A percentile compares a stretch with the other conserved stretches of the same genome.
These are phyloP conservation scores for Colletotrichum magnum DNA, from an alignment of 2,329 filamentous ascomycete species.

Conservation along the genomic window DNA sequence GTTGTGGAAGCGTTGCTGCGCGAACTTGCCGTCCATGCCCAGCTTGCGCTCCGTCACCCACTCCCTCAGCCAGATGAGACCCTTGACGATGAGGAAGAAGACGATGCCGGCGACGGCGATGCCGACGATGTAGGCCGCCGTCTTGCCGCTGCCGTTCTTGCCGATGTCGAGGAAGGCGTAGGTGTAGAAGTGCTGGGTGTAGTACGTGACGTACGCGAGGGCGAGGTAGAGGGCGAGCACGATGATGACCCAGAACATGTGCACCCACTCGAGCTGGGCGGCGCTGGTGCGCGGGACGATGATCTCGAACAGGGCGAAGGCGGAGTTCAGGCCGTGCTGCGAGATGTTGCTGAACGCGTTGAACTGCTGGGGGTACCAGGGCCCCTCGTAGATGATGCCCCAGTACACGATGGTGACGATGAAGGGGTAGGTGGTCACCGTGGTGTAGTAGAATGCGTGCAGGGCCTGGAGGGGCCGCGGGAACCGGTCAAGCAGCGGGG, in stretches of 20 bases:
- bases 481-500: slow-evolving; percentile 70
- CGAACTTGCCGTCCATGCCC: slow-evolving; percentile 59
- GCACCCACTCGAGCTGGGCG: slow-evolving; percentile 67
- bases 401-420: slow-evolving; percentile 82
- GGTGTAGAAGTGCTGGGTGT: slow-evolving; percentile 80
- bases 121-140: slow-evolving; percentile 76
- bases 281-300: slow-evolving; percentile 75
- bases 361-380: slow-evolving; percentile 62
- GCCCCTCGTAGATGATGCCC: slow-evolving; percentile 68
- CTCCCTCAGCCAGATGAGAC: slow-evolving; percentile 64
- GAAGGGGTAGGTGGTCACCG: slow-evolving; percentile 74
- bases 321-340: slow-evolving; percentile 81
- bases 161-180: slow-evolving; percentile 82
- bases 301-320: slow-evolving; percentile 84
- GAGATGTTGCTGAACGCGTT: slow-evolving; percentile 77
- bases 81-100: slow-evolving; percentile 67
- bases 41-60: slow-evolving; percentile 64
- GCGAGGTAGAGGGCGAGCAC: slow-evolving; percentile 80
- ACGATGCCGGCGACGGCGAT: slow-evolving; percentile 67
- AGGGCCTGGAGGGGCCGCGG: slow-evolving; percentile 75
- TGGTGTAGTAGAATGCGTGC: slow-evolving; percentile 76
- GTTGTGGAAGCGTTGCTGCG: slow-evolving; percentile 42
- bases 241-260: slow-evolving; percentile 78
- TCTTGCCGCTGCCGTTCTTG: slow-evolving; percentile 63
- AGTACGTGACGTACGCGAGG: slow-evolving; percentile 80